Conservation (phyloP, 2,329 filamentous ascomycete species). For the Dactylonectria macrodidyma region DNA sequence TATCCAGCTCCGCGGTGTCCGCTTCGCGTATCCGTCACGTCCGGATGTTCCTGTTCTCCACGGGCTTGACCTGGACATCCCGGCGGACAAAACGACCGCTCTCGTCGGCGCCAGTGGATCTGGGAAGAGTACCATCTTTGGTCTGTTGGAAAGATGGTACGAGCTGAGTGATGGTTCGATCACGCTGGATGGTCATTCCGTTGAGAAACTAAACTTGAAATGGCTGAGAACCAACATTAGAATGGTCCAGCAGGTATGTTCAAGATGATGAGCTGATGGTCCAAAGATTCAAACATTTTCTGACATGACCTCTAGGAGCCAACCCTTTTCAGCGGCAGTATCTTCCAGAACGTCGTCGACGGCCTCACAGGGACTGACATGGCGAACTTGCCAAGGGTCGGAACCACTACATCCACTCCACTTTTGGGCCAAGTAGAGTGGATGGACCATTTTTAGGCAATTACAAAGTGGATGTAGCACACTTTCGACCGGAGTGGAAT, state of each 20-base stretch:
- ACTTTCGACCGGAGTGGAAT: too few relatives aligned
- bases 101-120: conserved; percentile 72
- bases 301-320: conserved; percentile 59
- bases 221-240: conserved; percentile 69
- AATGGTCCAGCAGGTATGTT: conserved; percentile 61
- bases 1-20: conserved; percentile 65
- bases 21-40: conserved; percentile 71
- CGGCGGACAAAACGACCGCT: conserved; percentile 65
- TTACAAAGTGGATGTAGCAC: too few relatives aligned
- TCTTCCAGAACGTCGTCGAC: conserved; percentile 67
- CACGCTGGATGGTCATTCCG: conserved; percentile 59
- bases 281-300: too few relatives aligned
- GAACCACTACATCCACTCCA: too few relatives aligned
- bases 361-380: conserved; percentile 59
- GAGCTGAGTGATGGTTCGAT: conserved; percentile 62
- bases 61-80: conserved; percentile 59
- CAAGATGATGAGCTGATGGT: conserved; percentile 1
- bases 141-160: conserved; percentile 73
- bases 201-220: conserved; percentile 62
- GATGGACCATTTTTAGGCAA: too few relatives aligned
- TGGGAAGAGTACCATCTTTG: conserved; percentile 72
- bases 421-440: too few relatives aligned
- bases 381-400: conserved; percentile 51
- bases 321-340: conserved; percentile 66
- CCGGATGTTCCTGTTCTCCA: conserved; percentile 63